Conservation (phyloP, 192 early-diverging fungal genomes). For the Coemansia guatemalensis region DNA sequence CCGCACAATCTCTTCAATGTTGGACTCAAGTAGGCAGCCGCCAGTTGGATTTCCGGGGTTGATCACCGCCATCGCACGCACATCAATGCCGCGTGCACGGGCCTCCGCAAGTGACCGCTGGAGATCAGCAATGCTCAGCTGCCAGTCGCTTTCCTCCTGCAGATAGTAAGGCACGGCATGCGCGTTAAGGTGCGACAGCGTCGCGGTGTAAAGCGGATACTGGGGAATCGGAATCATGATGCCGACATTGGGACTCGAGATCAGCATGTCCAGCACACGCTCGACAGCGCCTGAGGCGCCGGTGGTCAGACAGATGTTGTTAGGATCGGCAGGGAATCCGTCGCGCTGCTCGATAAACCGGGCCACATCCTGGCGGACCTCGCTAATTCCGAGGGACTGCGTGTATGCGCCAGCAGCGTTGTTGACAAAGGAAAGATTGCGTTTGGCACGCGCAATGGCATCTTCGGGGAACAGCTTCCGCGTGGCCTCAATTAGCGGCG, state of each 20-base stretch:
- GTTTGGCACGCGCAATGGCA: slow-evolving; percentile 78
- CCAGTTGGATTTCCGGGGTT: slow-evolving; percentile 99
- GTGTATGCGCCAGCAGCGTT: slow-evolving; percentile 88
- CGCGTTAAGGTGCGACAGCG: slow-evolving; percentile 82
- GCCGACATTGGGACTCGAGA: slow-evolving; percentile 74
- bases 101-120: slow-evolving; percentile 63
- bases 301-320: slow-evolving; percentile 88
- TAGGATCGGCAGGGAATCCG: slow-evolving; percentile 81
- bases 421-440: slow-evolving; percentile 67
- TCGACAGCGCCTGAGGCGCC: slow-evolving; percentile 96
- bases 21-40: slow-evolving; percentile 75
- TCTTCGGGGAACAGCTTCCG: slow-evolving; percentile 83
- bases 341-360: slow-evolving; percentile 92
- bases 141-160: slow-evolving; percentile 84
- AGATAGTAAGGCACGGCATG: slow-evolving; percentile 90
- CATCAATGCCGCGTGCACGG: slow-evolving; percentile 70
- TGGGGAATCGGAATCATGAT: slow-evolving; percentile 99
- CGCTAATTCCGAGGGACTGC: slow-evolving; percentile 88
- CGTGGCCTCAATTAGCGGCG: slow-evolving; percentile 55
- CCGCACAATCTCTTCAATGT: slow-evolving; percentile 86
- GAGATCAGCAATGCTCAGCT: slow-evolving; percentile 70
- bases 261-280: slow-evolving; percentile 82
- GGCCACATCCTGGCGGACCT: slow-evolving; percentile 84
- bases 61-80: slow-evolving; percentile 93
- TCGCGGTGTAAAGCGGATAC: slow-evolving; percentile 97